These are phyloP conservation scores for Colletotrichum neosansevieriae DNA, from an alignment of 2,329 filamentous ascomycete species.

Conservation along the genomic window DNA sequence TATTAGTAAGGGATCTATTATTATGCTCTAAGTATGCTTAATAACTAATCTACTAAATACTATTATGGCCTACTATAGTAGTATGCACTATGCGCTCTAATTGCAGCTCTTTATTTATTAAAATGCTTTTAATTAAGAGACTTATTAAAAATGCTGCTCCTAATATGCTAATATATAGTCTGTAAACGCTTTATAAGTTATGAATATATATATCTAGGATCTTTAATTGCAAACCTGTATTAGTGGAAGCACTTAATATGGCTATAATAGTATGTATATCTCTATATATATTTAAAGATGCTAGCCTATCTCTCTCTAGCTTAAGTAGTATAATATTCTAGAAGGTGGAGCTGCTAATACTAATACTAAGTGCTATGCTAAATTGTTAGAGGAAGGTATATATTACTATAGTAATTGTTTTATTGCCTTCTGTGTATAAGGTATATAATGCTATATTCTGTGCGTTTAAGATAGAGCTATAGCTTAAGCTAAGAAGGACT, in stretches of 20 bases:
- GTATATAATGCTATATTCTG: constrained; percentile 38
- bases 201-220: constrained; percentile 11
- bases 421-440: background rate
- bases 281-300: background rate
- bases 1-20: too few species aligned
- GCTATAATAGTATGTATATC: background rate
- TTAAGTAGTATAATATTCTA: constrained; percentile 38
- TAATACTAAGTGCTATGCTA: constrained; percentile 31
- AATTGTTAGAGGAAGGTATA: constrained; percentile 36
- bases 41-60: too few species aligned
- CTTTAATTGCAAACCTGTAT: background rate
- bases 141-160: constrained; percentile 9
- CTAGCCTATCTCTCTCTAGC: background rate
- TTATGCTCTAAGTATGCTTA: too few species aligned
- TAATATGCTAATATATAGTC: background rate
- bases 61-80: too few species aligned
- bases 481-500: constrained; percentile 32
- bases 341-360: constrained; percentile 28
- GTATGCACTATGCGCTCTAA: too few species aligned
- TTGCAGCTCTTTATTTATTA: too few species aligned
- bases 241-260: background rate
- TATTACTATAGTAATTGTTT: constrained; percentile 2
- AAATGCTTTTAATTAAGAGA: too few species aligned
- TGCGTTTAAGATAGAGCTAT: constrained; percentile 38
- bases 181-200: constrained; percentile 4